A percentile compares a stretch with the other conserved stretches of the same genome.
These are phyloP conservation scores for Thuidium tamariscinum DNA, from an alignment of 225 moss, liverwort and hornwort species.

Conservation along the genomic window DNA sequence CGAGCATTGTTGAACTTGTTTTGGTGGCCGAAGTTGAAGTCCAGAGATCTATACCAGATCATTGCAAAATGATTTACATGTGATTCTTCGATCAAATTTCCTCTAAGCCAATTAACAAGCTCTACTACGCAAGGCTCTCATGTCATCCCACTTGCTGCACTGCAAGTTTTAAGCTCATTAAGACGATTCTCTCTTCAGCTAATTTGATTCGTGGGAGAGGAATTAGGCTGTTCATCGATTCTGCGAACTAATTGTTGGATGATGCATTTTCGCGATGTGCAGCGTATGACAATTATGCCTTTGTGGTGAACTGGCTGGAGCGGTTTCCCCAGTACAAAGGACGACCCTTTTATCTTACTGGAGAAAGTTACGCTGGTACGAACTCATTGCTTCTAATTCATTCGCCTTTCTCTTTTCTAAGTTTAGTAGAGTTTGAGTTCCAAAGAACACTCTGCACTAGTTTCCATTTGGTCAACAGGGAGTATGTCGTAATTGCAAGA, in stretches of 20 bases:
- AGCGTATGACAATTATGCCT: conserved; percentile 32
- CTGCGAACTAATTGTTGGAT: neutral
- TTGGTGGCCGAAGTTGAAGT: neutral
- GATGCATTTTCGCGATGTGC: neutral
- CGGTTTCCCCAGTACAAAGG: conserved; percentile 45
- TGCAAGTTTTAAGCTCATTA: neutral
- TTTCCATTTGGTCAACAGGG: neutral
- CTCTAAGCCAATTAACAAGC: neutral
- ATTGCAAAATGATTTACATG: neutral
- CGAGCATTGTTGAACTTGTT: neutral
- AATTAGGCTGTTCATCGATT: neutral
- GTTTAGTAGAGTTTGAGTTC: neutral
- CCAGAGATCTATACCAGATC: neutral
- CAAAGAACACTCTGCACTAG: neutral
- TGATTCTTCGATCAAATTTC: neutral
- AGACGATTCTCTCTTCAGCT: neutral
- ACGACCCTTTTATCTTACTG: conserved; percentile 22
- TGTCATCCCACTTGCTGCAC: neutral
- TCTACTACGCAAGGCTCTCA: neutral
- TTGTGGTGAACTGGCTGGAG: conserved; percentile 37
- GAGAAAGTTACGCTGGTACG: conserved; percentile 44
- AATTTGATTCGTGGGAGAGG: neutral
- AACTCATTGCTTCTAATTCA: neutral
- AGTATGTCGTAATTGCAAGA: neutral
- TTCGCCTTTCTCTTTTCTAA: neutral